These are phyloP conservation scores for Colletotrichum sp. DNA, from an alignment of 2,329 filamentous ascomycete species.

Conservation along the genomic window DNA sequence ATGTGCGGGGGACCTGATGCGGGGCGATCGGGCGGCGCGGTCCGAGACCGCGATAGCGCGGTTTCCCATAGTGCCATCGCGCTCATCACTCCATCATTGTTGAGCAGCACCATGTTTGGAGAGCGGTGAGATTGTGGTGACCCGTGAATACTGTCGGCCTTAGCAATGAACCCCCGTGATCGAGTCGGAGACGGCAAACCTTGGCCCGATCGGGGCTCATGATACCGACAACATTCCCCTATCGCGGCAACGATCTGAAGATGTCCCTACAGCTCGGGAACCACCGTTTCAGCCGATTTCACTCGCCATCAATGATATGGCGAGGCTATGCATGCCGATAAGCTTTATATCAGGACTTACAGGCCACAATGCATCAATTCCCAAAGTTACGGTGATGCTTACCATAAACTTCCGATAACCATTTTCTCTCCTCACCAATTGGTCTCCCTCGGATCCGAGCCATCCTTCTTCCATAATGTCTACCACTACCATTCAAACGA, in stretches of 20 bases:
- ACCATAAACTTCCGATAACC: neutral
- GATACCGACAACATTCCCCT: neutral
- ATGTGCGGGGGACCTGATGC: neutral
- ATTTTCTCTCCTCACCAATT: neutral
- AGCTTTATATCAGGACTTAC: neutral
- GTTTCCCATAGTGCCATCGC: slow-evolving; percentile 49
- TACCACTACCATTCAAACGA: neutral
- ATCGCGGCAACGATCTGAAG: neutral
- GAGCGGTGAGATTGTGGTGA: neutral
- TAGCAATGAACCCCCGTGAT: neutral
- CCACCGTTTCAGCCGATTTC: neutral
- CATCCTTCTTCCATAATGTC: neutral
- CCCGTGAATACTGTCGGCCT: neutral
- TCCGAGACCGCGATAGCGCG: slow-evolving; percentile 66
- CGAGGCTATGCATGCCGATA: neutral
- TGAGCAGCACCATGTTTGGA: neutral
- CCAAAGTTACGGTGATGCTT: neutral
- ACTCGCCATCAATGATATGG: neutral
- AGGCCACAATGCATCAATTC: neutral
- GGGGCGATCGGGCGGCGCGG: neutral
- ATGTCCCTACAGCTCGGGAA: neutral
- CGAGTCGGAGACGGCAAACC: neutral
- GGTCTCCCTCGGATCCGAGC: neutral
- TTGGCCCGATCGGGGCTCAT: neutral
- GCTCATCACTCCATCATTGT: neutral